Base-by-base conservation (phyloP, 345 rosid species). In the Leavenworthia alabamica region DNA sequence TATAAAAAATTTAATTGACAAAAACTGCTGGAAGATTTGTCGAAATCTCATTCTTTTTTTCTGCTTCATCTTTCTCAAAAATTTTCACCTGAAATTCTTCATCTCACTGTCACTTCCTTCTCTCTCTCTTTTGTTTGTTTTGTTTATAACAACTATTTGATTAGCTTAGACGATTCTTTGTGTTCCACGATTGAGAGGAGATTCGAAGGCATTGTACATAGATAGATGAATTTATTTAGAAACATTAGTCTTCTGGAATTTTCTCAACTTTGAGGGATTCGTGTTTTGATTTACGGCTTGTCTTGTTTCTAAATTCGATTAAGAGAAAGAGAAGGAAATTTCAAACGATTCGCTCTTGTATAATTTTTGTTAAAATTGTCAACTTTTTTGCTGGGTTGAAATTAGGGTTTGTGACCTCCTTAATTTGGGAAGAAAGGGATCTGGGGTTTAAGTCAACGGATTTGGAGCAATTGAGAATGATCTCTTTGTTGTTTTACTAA, bases 361-460 rank as follows among this genome's bases (percentile, higher is more conserved):
- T n/a, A n/a, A n/a, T 29, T 45, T 66, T 37, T 42, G 62, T 8
- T 36, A 45, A 27, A 45, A 43, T 68, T 43, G 46, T 52, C 40
- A 15, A 28, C 35, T 9, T 49, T 28, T 43, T 6, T 23, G 67
- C 47, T 45, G 31, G 24, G 51, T 51, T 46, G 40, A 53, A 66
- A 35, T 69, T 72, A 64, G 76, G 73, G 74, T 55, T 66, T 56
- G 65, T 6, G 71, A 53, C 61, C 42, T n/a, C n/a, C n/a, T 59
- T 60, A 69, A 43, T 59, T 62, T 63, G 83, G 67, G 58, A 70
- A 68, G 32, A 29, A 50, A 13, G 73, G 76, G 81, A 79, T 81
- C 81, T 72, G 67, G 64, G 76, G 47, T 52, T 75, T 56, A 50
- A 36, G 61, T 71, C 66, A 55, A 73, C 47, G 56, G 55, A 72